Conservation (phyloP, 1,284 basidiomycete species). For the Fistulinella staudtii region DNA sequence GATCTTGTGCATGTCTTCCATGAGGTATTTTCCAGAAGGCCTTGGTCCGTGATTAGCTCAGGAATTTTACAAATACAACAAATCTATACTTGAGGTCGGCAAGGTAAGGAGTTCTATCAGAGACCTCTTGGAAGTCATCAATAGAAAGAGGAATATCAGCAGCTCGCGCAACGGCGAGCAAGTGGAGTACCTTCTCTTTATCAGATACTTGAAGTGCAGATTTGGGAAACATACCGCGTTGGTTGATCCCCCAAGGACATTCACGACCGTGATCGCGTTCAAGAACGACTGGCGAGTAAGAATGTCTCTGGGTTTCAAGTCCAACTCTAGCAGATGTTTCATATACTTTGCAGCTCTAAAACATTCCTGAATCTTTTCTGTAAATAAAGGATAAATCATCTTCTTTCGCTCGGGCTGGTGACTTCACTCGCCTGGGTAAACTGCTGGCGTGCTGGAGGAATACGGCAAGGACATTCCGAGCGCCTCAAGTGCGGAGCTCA, state of each 20-base stretch:
- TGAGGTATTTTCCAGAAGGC: constrained; percentile 91
- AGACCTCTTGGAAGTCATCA: constrained; percentile 90
- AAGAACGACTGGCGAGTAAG: constrained; percentile 88
- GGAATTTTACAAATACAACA: not conserved
- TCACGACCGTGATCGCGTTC: constrained; percentile 85
- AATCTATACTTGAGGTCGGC: constrained; percentile 78
- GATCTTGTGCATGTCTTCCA: constrained; percentile 93
- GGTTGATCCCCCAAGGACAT: constrained; percentile 87
- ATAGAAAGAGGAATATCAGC: constrained; percentile 86
- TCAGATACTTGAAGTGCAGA: constrained; percentile 1
- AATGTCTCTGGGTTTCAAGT: constrained; percentile 91
- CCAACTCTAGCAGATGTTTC: constrained; percentile 76
- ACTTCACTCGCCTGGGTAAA: constrained; percentile 55
- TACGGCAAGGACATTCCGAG: constrained; percentile 91
- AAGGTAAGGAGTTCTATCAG: constrained; percentile 89
- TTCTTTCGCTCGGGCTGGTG: not conserved
- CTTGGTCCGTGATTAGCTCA: constrained; percentile 33
- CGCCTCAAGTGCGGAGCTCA: constrained; percentile 88
- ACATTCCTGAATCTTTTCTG: constrained; percentile 85
- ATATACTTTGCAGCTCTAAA: constrained; percentile 79
- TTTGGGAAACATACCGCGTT: constrained; percentile 63
- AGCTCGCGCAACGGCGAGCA: constrained; percentile 91
- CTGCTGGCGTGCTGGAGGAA: constrained; percentile 81
- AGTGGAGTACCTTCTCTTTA: constrained; percentile 69
- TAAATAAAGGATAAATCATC: constrained; percentile 3